Percentiles rank a stretch among this genome's conserved stretches.
phyloP scores from a whole-genome alignment of 306 rosid species.

The Senna siamea region DNA sequence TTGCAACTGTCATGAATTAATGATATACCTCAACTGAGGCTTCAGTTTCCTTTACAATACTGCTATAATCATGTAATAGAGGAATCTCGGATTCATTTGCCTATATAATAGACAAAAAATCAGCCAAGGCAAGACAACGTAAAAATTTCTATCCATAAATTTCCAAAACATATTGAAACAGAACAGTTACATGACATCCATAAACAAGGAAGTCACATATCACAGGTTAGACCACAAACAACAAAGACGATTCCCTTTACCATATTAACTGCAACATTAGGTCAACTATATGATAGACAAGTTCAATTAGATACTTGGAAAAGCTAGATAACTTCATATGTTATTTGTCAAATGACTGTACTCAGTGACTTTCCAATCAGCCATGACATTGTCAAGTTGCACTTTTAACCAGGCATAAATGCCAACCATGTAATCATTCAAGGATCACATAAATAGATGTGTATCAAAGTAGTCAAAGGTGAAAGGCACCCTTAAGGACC shows the following conservation, averaged over 20 bases:
- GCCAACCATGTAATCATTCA: constrained; percentile 8
- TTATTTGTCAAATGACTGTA: no score
- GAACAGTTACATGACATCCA: constrained; percentile 2
- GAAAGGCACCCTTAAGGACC: no score
- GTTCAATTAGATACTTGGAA: constrained; percentile 12
- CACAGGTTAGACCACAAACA: constrained; percentile 19
- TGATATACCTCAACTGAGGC: constrained; percentile 72
- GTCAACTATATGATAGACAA: constrained; percentile 18
- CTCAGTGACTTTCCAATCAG: constrained; percentile 15
- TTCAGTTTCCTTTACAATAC: constrained; percentile 63
- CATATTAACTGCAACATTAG: constrained; percentile 4
- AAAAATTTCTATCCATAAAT: constrained; percentile 27
- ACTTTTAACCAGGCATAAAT: constrained; percentile 7
- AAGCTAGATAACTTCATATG: constrained; percentile 4
- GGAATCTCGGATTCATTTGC: constrained; percentile 96
- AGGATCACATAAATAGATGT: constrained; percentile 24
- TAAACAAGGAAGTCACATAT: constrained; percentile 30
- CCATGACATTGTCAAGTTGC: not conserved
- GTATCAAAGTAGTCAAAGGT: not conserved
- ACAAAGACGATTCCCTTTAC: constrained; percentile 20
- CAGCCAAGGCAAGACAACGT: constrained; percentile 28
- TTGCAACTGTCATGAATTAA: constrained; percentile 31
- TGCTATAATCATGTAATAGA: constrained; percentile 72
- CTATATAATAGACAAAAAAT: constrained; percentile 48
- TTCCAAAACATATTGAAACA: constrained; percentile 17